These are phyloP conservation scores for Psilocybe subaeruginosa DNA, from an alignment of 768 basidiomycete species.

Conservation along the genomic window DNA sequence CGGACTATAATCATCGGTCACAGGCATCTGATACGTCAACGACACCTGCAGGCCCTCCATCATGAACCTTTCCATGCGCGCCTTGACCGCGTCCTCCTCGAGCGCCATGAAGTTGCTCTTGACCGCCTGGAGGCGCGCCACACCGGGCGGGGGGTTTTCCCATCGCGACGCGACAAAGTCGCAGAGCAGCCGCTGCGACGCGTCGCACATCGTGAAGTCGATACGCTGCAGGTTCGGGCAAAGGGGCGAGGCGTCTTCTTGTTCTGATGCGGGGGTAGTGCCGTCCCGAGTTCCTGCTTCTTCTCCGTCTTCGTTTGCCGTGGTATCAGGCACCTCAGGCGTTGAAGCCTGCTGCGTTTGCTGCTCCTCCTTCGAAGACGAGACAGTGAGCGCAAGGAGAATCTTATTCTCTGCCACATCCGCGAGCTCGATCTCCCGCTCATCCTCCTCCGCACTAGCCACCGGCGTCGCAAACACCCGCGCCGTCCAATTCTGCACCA, in stretches of 20 bases:
- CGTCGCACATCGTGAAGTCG: conserved; percentile 28
- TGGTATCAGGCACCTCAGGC: neutral
- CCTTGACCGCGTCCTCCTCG: conserved; percentile 23
- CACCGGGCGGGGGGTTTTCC: conserved; percentile 14
- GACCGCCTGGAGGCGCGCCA: conserved; percentile 21
- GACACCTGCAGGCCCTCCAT: conserved; percentile 25
- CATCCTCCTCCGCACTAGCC: conserved; percentile 5
- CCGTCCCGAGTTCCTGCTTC: neutral
- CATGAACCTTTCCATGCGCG: conserved; percentile 19
- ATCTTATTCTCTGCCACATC: conserved; percentile 25
- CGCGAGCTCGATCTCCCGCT: neutral
- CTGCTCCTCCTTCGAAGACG: neutral
- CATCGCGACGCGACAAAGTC: conserved; percentile 28
- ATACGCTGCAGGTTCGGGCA: conserved; percentile 27
- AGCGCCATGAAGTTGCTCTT: conserved; percentile 28
- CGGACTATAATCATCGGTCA: conserved; percentile 28
- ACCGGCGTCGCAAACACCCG: neutral
- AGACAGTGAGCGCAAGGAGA: conserved; percentile 24
- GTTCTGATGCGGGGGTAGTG: too few relatives aligned
- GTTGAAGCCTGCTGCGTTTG: too few relatives aligned
- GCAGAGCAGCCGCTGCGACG: conserved; percentile 27
- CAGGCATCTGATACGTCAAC: conserved; percentile 25
- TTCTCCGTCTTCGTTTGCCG: neutral
- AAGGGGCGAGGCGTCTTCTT: conserved; percentile 10
- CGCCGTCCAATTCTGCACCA: conserved; percentile 27